phyloP scores from a whole-genome alignment of 345 rosid species.

The Camelina sativa region DNA sequence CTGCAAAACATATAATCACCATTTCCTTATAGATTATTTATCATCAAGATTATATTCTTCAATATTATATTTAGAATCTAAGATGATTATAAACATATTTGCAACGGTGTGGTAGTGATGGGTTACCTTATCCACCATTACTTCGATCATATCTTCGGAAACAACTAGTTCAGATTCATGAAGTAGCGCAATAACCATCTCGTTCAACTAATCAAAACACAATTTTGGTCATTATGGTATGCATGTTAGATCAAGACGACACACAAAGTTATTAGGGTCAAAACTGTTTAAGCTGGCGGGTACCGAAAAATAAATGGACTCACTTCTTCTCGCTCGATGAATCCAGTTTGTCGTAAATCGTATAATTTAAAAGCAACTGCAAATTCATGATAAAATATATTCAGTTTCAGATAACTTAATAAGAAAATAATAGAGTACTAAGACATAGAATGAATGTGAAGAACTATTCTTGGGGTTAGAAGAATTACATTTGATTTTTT shows the following conservation, averaged over 20 bases:
- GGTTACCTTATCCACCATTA: constrained; percentile 75
- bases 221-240: not conserved
- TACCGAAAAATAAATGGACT: constrained; percentile 15
- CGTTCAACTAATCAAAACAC: constrained; percentile 59
- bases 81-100: not conserved
- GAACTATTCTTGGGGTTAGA: not conserved
- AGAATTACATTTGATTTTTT: constrained; percentile 70
- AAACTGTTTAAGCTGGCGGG: not conserved
- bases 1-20: constrained; percentile 44
- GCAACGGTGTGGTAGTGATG: not conserved
- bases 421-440: not conserved
- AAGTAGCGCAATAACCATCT: constrained; percentile 92
- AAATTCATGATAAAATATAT: constrained; percentile 16
- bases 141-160: constrained; percentile 70
- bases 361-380: constrained; percentile 90
- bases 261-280: not conserved
- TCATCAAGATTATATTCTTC: not conserved
- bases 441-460: not conserved
- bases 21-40: not conserved
- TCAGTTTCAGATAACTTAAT: not conserved
- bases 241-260: not conserved
- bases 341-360: constrained; percentile 86
- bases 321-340: constrained; percentile 88
- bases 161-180: constrained; percentile 81
- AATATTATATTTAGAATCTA: not conserved